Percentiles rank a stretch among this genome's conserved stretches.
These are phyloP conservation scores for Phytopythium boreale DNA, from an alignment of 352 stramenopile species.

Conservation along the genomic window DNA sequence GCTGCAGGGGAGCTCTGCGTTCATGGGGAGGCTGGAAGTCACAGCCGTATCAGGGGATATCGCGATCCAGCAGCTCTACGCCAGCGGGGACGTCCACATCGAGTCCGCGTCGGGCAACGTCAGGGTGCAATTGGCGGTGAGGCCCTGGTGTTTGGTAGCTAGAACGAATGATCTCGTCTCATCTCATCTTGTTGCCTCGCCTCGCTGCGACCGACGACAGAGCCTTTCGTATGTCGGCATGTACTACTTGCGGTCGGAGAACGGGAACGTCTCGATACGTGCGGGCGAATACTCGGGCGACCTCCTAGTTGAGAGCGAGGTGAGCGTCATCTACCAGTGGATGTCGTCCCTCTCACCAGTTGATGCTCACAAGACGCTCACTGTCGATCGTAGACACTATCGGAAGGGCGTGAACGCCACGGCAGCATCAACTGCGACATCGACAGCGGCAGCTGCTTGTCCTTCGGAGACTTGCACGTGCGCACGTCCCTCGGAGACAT, in stretches of 20 bases:
- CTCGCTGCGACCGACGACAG: conserved; percentile 11
- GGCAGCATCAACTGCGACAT: conserved; percentile 70
- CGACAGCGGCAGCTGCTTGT: conserved; percentile 48
- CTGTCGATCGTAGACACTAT: neutral
- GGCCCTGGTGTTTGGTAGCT: neutral
- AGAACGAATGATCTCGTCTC: neutral
- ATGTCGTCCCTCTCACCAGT: neutral
- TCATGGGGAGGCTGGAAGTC: conserved; percentile 67
- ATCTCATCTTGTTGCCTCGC: neutral
- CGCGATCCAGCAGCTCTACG: conserved; percentile 40
- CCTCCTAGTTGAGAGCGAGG: conserved; percentile 24
- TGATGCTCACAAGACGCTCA: neutral
- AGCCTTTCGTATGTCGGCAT: conserved; percentile 54
- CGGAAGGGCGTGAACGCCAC: conserved; percentile 34
- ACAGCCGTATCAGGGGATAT: conserved; percentile 57
- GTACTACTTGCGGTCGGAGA: conserved; percentile 68
- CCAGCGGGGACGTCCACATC: conserved; percentile 53
- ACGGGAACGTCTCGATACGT: conserved; percentile 54
- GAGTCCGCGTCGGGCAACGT: conserved; percentile 69
- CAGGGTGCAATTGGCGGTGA: conserved; percentile 45
- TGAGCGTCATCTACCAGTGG: conserved; percentile 17
- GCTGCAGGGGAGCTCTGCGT: conserved; percentile 50
- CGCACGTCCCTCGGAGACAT: conserved; percentile 58
- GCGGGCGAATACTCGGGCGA: conserved; percentile 58
- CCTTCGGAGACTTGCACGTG: conserved; percentile 62